Percentiles rank a stretch among this genome's conserved stretches.
These are phyloP conservation scores for Cutaneotrichosporon mucoides DNA, from an alignment of 1,284 basidiomycete species.

Conservation along the genomic window DNA sequence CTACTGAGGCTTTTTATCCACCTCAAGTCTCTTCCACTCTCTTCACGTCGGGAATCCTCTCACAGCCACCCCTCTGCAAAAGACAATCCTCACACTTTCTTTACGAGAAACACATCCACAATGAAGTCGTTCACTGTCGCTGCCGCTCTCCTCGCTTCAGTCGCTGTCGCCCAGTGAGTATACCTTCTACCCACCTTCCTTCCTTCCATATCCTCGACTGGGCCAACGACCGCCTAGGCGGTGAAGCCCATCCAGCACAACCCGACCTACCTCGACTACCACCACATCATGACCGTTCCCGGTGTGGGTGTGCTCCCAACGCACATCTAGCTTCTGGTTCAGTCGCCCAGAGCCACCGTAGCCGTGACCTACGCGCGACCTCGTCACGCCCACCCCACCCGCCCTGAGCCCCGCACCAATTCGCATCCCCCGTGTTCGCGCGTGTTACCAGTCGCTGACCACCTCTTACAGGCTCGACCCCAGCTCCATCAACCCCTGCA, in stretches of 20 bases:
- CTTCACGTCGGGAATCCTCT: too few species aligned
- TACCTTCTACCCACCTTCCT: neutral
- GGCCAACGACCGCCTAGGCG: too few species aligned
- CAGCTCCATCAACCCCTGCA: constrained; percentile 1
- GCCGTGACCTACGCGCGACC: too few species aligned
- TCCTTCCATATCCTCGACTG: neutral
- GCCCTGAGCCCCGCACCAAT: neutral
- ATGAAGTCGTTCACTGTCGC: constrained; percentile 10
- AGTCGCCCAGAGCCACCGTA: too few species aligned
- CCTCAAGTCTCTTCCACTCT: too few species aligned
- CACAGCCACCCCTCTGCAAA: too few species aligned
- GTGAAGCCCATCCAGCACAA: too few species aligned
- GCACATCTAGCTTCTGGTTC: too few species aligned
- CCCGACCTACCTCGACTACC: too few species aligned
- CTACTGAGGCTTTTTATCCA: too few species aligned
- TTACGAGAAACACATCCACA: neutral
- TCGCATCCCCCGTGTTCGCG: neutral
- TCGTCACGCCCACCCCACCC: neutral
- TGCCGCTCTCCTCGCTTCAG: constrained; percentile 5
- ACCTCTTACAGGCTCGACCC: constrained; percentile 1
- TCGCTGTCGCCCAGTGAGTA: constrained; percentile 10
- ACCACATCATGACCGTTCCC: too few species aligned
- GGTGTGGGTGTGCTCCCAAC: too few species aligned
- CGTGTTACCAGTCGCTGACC: neutral
- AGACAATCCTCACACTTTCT: neutral